Evolutionary conservation across 192 early-diverging fungal genomes (phyloP), one percentile per base, ranked within the genome.

Genomic region (Linnemannia exigua): DNA sequence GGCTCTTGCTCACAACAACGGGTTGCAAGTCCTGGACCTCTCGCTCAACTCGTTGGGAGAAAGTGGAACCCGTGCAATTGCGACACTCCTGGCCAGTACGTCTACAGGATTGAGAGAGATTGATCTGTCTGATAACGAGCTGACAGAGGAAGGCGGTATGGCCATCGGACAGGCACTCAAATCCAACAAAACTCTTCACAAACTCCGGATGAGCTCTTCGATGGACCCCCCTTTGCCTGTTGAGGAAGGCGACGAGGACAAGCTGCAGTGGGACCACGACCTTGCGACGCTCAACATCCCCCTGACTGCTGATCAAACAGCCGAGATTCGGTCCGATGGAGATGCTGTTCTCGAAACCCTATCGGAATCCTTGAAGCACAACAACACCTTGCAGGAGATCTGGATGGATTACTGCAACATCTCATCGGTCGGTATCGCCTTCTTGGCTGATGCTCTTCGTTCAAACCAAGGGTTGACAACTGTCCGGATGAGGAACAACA

Each of bases 111-210:
- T 90, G 17, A 74, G 68, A 28, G 88, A 90, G 61, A 80, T 91
- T 33, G 89, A 91, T 79, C 37, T 91, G 41, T 89, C 88, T 0
- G 90, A 91, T 15, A 91, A 91, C 38, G 87, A 88, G 16, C 68
- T 91, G 11, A 73, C 84, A 28, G 84, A 88, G 41, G 84, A 84
- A 22, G 89, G 88, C 33, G 88, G 88, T 46, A 72, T 46, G 9
- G 76, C 79, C 2, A 71, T 91, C 2, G 89, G 85, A 28, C 5
- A 67, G 6, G 82, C 87, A 12, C 84, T 91, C 31, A 74, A 72
- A n/a, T 63, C 70, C 15, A 89, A 89, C 70, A 84, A 69, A 22
- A 71, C 33, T 6, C 50, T 91, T 8, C 76, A 76, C 5, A 61
- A 79, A 25, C 54, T 91, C 25, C 79, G 90, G 41, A 74, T 91